Evolutionary conservation across 148 eudicot genomes (phyloP), one percentile per base, ranked within the genome.

Genomic region (Silene latifolia): DNA sequence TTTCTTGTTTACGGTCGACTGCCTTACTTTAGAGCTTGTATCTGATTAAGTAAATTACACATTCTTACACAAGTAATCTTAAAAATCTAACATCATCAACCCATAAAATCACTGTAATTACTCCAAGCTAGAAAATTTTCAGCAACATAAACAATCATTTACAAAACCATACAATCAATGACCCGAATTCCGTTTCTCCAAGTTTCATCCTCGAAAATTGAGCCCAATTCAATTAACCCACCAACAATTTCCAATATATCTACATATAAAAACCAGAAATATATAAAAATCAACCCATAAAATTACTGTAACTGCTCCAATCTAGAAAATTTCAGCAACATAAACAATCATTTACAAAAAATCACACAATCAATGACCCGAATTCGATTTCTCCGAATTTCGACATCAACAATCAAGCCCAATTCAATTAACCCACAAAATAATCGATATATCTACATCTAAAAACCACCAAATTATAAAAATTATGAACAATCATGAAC

Each of bases 131-230:
- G 44, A 39, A 39, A 39, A 5, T 39, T 39, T 39, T 39, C 44
- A 39, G 44, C 44, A 39, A 39, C 9, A 32, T 32, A 32, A 32
- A 32, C 35, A 32, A 27, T 27, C 53, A 58, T 4, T 19, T 3
- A 74, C 44, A 63, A 25, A 61, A 7, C 18, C 19, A 42, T 46
- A 7, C 46, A n/a, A 27, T 4, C 67, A 63, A 63, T 63, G 42
- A 63, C 47, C 69, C 51, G 51, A 64, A 29, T 48, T 64, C 71
- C 8, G 44, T 25, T 63, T 74, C 70, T 24, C 67, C 42, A 63
- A 63, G 67, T 63, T 63, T 61, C 14, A 27, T 24, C 67, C 67
- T 63, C 42, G 19, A 60, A 0, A 60, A 58, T 19, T 29, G 4
- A 21, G 9, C 29, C 21, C 46, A 64, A 64, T 64, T 29, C 11